Conservation (phyloP, 352 stramenopile species). For the Pythium vanterpoolii region DNA sequence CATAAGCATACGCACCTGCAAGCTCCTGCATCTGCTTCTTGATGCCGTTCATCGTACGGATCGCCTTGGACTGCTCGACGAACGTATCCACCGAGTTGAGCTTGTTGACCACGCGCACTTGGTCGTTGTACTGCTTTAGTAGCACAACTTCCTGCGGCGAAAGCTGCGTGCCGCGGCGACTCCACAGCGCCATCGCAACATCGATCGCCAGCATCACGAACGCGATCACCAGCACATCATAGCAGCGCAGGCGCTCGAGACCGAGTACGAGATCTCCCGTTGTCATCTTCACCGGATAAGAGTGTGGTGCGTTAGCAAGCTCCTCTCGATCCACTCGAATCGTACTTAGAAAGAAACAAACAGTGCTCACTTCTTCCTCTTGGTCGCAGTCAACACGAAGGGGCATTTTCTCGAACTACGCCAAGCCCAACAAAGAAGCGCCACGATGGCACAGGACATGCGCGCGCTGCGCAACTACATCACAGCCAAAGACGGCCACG, state of each 20-base stretch:
- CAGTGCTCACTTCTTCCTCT: neutral
- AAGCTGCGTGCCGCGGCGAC: conserved; percentile 40
- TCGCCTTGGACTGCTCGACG: conserved; percentile 84
- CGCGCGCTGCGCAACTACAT: conserved; percentile 73
- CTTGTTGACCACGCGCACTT: conserved; percentile 74
- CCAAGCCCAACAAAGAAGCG: neutral
- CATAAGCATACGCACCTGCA: conserved; percentile 34
- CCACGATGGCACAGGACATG: conserved; percentile 72
- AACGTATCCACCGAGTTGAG: conserved; percentile 89
- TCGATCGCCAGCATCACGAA: conserved; percentile 53
- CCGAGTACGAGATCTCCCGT: conserved; percentile 29
- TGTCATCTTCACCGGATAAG: conserved; percentile 1
- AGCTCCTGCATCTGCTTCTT: conserved; percentile 86
- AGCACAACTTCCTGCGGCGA: conserved; percentile 54
- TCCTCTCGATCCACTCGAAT: neutral
- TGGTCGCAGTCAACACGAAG: conserved; percentile 1
- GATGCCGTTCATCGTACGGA: conserved; percentile 79
- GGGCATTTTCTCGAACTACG: neutral
- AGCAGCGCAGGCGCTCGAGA: conserved; percentile 56
- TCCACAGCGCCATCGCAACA: conserved; percentile 53
- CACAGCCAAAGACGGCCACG: conserved; percentile 76
- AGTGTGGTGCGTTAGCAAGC: neutral
- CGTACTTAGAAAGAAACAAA: conserved; percentile 7
- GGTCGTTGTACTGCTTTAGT: conserved; percentile 67
- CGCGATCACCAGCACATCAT: conserved; percentile 71